Percentiles rank a stretch among this genome's conserved stretches.
phyloP scores from a whole-genome alignment of 352 stramenopile species.

The Phytopythium sindhum region DNA sequence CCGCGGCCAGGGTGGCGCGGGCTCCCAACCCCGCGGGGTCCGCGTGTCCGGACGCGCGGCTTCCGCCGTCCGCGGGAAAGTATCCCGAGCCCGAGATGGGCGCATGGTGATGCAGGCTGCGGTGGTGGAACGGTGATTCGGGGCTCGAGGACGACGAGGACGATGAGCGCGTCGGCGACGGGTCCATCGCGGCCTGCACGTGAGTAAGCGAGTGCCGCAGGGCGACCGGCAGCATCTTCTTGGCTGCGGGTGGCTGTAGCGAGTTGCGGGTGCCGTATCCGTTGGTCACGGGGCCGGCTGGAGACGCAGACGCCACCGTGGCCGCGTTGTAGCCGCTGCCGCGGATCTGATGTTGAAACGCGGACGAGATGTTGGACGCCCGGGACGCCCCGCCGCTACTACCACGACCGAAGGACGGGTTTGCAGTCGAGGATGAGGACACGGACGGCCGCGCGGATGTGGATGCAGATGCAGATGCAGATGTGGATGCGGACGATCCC shows the following conservation, averaged over 20 bases:
- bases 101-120: slow-evolving; percentile 10
- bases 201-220: slow-evolving; percentile 52
- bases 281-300: slow-evolving; percentile 3
- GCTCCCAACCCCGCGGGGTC: background rate
- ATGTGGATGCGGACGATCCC: background rate
- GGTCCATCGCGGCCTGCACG: slow-evolving; percentile 28
- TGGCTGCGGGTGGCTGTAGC: slow-evolving; percentile 31
- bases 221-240: slow-evolving; percentile 18
- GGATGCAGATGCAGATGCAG: background rate
- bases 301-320: slow-evolving; percentile 6
- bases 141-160: slow-evolving; percentile 16
- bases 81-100: slow-evolving; percentile 21
- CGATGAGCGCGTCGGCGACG: slow-evolving; percentile 27
- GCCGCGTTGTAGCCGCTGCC: slow-evolving; percentile 7
- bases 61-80: slow-evolving; percentile 24
- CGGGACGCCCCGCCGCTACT: slow-evolving; percentile 4
- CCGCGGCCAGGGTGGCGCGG: slow-evolving; percentile 15
- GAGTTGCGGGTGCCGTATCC: slow-evolving; percentile 18
- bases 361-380: slow-evolving; percentile 16
- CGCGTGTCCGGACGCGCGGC: slow-evolving; percentile 8
- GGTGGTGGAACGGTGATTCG: slow-evolving; percentile 13
- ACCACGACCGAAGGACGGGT: no score
- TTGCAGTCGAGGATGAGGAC: background rate
- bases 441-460: background rate
- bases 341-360: slow-evolving; percentile 31